Conservation (phyloP, 495 filamentous ascomycete species). For the Aspergillus conjunctus region DNA sequence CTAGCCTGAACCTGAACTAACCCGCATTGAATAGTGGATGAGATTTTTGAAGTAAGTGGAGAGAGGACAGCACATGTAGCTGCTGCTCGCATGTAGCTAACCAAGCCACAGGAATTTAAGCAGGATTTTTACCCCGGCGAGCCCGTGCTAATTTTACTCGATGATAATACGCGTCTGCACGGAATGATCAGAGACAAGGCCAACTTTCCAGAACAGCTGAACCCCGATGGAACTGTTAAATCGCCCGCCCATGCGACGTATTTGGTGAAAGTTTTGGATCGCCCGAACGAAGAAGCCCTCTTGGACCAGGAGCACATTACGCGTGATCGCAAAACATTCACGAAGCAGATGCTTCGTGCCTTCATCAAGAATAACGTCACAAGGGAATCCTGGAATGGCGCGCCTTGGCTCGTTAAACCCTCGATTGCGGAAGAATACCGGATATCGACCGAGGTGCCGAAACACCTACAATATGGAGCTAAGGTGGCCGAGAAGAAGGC, state of each 20-base stretch:
- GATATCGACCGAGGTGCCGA: slow-evolving; percentile 81
- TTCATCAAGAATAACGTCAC: slow-evolving; percentile 95
- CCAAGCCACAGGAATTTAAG: slow-evolving; percentile 76
- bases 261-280: slow-evolving; percentile 71
- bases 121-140: slow-evolving; percentile 94
- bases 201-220: slow-evolving; percentile 64
- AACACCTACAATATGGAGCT: slow-evolving; percentile 76
- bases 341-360: slow-evolving; percentile 88
- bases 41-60: slow-evolving; percentile 61
- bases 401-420: slow-evolving; percentile 92
- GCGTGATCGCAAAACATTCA: slow-evolving; percentile 90
- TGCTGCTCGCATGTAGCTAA: neutral
- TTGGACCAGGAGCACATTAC: slow-evolving; percentile 81
- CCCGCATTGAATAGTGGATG: slow-evolving; percentile 55
- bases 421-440: slow-evolving; percentile 80
- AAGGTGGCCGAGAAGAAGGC: slow-evolving; percentile 78
- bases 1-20: slow-evolving; percentile 27
- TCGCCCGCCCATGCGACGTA: slow-evolving; percentile 72
- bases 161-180: slow-evolving; percentile 68
- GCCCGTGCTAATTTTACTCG: slow-evolving; percentile 70
- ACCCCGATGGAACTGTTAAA: slow-evolving; percentile 66
- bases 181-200: slow-evolving; percentile 87
- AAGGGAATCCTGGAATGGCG: slow-evolving; percentile 88
- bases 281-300: slow-evolving; percentile 71
- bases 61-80: neutral